A percentile compares a stretch with the other conserved stretches of the same genome.
Evolutionary conservation across 441 rosid genomes (phyloP).

Genomic region (Eruca vesicaria): DNA sequence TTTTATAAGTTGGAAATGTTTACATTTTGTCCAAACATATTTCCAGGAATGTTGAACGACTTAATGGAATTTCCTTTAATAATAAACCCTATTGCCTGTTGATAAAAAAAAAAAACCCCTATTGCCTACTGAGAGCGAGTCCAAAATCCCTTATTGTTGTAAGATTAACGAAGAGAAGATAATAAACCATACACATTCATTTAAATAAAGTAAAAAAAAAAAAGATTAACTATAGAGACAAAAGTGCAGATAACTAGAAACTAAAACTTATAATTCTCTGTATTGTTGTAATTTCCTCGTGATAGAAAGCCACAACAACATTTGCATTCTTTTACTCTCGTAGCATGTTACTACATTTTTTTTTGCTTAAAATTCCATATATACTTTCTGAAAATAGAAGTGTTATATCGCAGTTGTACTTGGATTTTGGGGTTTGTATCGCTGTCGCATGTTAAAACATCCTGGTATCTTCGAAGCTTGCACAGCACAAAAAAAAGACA

Average conservation of each 20-base stretch:
- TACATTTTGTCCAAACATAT: neutral
- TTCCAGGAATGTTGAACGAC: conserved; percentile 27
- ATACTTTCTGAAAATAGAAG: conserved; percentile 16
- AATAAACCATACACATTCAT: neutral
- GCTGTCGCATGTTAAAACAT: conserved; percentile 4
- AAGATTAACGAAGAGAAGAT: neutral
- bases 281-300: neutral
- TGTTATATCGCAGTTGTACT: conserved; percentile 8
- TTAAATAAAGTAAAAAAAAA: neutral
- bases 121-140: neutral
- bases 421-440: conserved; percentile 16
- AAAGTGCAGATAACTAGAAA: neutral
- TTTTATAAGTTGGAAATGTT: neutral
- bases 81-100: too few relatives aligned
- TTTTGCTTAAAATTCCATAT: neutral
- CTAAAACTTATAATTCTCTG: neutral
- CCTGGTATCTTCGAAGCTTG: conserved; percentile 6
- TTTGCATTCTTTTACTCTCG: neutral
- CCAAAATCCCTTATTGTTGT: conserved; percentile 15
- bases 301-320: neutral
- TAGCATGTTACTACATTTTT: neutral
- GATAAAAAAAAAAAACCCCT: too few relatives aligned
- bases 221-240: neutral
- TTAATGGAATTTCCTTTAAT: neutral
- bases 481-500: neutral